These are phyloP conservation scores for Lentinula sp. DNA, from an alignment of 768 basidiomycete genomes.

Conservation along the genomic window DNA sequence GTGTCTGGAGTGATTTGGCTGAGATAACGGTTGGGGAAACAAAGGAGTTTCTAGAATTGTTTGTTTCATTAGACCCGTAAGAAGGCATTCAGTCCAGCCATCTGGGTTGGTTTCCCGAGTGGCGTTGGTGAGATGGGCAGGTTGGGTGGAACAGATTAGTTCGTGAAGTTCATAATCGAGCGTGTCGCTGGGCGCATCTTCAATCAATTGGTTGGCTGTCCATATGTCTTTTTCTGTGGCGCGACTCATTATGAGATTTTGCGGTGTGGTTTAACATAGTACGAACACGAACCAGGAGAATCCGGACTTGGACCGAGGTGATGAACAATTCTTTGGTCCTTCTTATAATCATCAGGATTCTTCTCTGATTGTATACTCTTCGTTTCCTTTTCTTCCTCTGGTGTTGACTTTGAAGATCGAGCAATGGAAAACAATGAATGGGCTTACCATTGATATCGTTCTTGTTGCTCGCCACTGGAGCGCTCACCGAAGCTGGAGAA, in stretches of 20 bases:
- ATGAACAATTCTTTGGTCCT: not conserved
- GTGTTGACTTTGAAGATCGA: not conserved
- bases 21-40: not conserved
- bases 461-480: not conserved
- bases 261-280: not conserved
- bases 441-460: not conserved
- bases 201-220: not conserved
- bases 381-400: not conserved
- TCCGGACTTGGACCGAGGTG: not conserved
- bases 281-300: not conserved
- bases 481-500: not conserved
- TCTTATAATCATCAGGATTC: not conserved
- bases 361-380: not conserved
- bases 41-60: not conserved
- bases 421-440: not conserved
- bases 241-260: not conserved
- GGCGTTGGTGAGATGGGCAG: not conserved
- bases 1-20: not conserved
- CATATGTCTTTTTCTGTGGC: not conserved
- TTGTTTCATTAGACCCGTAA: not conserved
- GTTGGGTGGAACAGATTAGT: not conserved
- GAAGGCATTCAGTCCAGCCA: conserved; percentile 6
- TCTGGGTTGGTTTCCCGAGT: not conserved
- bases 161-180: not conserved
- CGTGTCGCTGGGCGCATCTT: not conserved